Evolutionary conservation across 495 filamentous ascomycete genomes (phyloP).

Genomic region (Aspergillus heteromorphus): DNA sequence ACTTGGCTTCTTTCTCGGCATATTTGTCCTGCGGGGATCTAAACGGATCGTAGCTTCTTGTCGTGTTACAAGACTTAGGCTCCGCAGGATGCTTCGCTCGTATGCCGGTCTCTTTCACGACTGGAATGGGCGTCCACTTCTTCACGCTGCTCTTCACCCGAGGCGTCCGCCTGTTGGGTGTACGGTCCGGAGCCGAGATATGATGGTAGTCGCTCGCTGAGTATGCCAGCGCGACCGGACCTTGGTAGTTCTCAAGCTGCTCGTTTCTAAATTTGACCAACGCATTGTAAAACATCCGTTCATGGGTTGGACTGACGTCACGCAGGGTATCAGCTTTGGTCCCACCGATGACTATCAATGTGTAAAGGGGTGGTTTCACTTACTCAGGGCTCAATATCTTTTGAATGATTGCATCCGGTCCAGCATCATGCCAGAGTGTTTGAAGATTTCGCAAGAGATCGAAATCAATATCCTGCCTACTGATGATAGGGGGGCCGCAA

Average conservation of each 20-base stretch:
- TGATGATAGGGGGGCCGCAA: conserved; percentile 46
- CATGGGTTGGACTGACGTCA: conserved; percentile 63
- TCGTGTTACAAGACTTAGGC: conserved; percentile 38
- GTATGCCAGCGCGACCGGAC: conserved; percentile 57
- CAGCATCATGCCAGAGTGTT: conserved; percentile 79
- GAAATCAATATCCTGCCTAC: conserved; percentile 60
- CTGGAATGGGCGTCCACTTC: conserved; percentile 63
- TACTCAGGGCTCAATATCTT: conserved; percentile 65
- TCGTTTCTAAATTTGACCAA: conserved; percentile 75
- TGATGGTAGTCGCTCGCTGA: conserved; percentile 88
- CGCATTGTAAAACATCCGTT: conserved; percentile 86
- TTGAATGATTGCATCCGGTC: conserved; percentile 62
- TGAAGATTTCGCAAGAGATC: conserved; percentile 79
- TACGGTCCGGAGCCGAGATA: conserved; percentile 47
- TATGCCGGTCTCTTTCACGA: conserved; percentile 37
- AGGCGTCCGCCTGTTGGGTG: conserved; percentile 37
- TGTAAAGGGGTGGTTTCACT: conserved; percentile 21
- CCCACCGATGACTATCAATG: background rate
- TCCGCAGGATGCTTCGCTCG: conserved; percentile 42
- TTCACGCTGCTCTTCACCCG: conserved; percentile 37
- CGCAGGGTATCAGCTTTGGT: background rate
- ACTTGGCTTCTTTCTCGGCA: conserved; percentile 33
- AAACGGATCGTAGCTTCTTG: conserved; percentile 78
- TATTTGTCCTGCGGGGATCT: conserved; percentile 56
- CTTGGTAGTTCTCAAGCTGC: conserved; percentile 76